Evolutionary conservation across 1,284 basidiomycete genomes (phyloP), one percentile per base, ranked within the genome.

Genomic region (Chalciporus sp.): DNA sequence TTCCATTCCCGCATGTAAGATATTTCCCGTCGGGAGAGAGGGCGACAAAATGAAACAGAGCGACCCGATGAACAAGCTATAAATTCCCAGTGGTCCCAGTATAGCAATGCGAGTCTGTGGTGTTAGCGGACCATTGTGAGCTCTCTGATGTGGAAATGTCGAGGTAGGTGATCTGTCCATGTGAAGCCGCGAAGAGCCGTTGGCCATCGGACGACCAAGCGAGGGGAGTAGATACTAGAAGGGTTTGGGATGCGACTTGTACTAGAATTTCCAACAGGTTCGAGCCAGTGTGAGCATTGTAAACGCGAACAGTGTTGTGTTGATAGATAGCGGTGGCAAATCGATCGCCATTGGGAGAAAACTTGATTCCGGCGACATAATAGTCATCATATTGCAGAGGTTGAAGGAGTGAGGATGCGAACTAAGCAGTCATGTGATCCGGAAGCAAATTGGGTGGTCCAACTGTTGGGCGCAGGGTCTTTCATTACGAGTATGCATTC

Each of bases 1-100:
- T 23, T 14, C 35, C 51, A 35, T 53, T 16, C 4, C 54, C 46
- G 16, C 51, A 55, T 17, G 51, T 51, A 17, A 56, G 46, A 49
- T 7, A 35, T 7, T 16, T 45, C 9, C 29, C 45, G 20, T 28
- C 46, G 2, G 42, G 7, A 12, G 52, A 54, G 7, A 56, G 27
- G 3, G 52, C 42, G n/a, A 56, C 23, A 35, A 17, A 56, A 49
- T 1, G 26, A 49, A 37, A 55, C n/a, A 1, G 42, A 49, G 17
- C 7, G 12, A 27, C 53, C 52, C 2, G 52, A 19, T 20, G 27
- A 49, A 16, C 52, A 49, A 10, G 47, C 52, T 42, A 55, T 39
- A 19, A 49, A 45, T 41, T 49, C 20, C 47, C 47, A 23, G 46
- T 49, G 33, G 42, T 46, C 9, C 42, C 55, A n/a, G 33, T 42